Evolutionary conservation across 257 asterid genomes (phyloP).

Genomic region (Penstemon newberryi): DNA sequence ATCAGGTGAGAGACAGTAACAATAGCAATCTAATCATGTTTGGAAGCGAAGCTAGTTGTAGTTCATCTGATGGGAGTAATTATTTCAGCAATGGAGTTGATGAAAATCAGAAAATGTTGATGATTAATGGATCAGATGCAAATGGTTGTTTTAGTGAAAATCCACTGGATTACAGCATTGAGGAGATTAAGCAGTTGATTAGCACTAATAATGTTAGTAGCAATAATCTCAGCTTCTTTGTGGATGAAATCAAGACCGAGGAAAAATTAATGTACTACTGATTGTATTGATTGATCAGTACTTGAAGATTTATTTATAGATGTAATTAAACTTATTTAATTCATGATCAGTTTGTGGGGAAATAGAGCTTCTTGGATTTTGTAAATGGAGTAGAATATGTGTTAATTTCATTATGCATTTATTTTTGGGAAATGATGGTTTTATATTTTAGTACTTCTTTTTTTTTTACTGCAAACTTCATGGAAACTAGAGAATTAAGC

Average conservation of each 20-base stretch:
- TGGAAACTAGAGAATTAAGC: conserved; percentile 19
- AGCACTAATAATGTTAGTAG: conserved; percentile 40
- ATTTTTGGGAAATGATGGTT: conserved; percentile 24
- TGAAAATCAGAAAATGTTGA: conserved; percentile 31
- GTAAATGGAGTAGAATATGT: background rate
- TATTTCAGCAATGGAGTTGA: conserved; percentile 35
- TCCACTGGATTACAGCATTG: conserved; percentile 56
- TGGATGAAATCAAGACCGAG: conserved; percentile 58
- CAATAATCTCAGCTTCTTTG: conserved; percentile 37
- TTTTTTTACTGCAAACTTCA: conserved; percentile 26
- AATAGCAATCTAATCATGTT: conserved; percentile 28
- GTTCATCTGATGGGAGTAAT: conserved; percentile 50
- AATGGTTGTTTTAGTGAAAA: conserved; percentile 31
- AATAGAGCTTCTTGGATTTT: conserved; percentile 6
- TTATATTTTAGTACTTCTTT: conserved; percentile 13
- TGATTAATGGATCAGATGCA: conserved; percentile 5
- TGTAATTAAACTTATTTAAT: conserved; percentile 2
- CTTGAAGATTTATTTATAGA: background rate
- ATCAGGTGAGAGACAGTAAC: conserved; percentile 18
- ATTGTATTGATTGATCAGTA: conserved; percentile 1
- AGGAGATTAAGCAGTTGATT: conserved; percentile 73
- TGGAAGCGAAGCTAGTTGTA: conserved; percentile 43
- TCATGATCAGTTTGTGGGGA: conserved; percentile 19
- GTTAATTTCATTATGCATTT: conserved; percentile 26
- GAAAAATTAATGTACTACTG: conserved; percentile 38